These are phyloP conservation scores for Xylariaceae sp. DNA, from an alignment of 2,329 filamentous ascomycete species.

Conservation along the genomic window DNA sequence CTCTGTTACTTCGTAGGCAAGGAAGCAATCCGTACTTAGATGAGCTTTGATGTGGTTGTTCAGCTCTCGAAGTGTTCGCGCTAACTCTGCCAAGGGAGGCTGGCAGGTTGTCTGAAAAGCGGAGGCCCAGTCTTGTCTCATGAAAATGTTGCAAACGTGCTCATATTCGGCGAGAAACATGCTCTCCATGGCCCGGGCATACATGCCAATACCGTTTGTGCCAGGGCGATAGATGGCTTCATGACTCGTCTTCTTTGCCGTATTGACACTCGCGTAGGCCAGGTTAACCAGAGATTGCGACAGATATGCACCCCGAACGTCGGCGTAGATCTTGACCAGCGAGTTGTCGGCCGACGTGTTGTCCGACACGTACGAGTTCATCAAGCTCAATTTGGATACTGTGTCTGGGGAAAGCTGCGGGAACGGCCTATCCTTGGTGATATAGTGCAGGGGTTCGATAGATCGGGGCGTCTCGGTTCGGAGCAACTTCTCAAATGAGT, in stretches of 20 bases:
- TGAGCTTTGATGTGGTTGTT: constrained; percentile 86
- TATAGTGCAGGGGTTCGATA: constrained; percentile 84
- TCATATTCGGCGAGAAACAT: constrained; percentile 86
- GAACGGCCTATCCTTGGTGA: constrained; percentile 84
- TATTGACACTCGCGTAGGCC: constrained; percentile 78
- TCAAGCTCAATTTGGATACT: constrained; percentile 67
- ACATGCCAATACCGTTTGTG: constrained; percentile 86
- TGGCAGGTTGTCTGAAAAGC: constrained; percentile 77
- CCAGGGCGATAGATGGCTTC: constrained; percentile 83
- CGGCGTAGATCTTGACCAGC: constrained; percentile 76
- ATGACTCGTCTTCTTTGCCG: constrained; percentile 71
- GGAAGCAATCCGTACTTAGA: constrained; percentile 83
- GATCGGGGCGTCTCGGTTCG: constrained; percentile 68
- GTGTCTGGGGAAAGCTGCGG: constrained; percentile 74
- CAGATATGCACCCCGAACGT: constrained; percentile 83
- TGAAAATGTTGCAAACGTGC: constrained; percentile 82
- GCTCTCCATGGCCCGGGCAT: constrained; percentile 80
- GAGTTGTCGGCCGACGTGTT: constrained; percentile 58
- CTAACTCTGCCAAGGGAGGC: constrained; percentile 71
- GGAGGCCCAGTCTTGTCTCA: constrained; percentile 74
- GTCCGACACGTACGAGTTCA: constrained; percentile 70
- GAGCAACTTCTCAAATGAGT: constrained; percentile 73
- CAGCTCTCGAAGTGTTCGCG: constrained; percentile 78
- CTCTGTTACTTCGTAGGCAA: constrained; percentile 92
- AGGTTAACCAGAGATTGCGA: constrained; percentile 76